A percentile compares a stretch with the other conserved stretches of the same genome.
phyloP scores from a whole-genome alignment of 805 yeast species.

The Metschnikowia cerradonensis region DNA sequence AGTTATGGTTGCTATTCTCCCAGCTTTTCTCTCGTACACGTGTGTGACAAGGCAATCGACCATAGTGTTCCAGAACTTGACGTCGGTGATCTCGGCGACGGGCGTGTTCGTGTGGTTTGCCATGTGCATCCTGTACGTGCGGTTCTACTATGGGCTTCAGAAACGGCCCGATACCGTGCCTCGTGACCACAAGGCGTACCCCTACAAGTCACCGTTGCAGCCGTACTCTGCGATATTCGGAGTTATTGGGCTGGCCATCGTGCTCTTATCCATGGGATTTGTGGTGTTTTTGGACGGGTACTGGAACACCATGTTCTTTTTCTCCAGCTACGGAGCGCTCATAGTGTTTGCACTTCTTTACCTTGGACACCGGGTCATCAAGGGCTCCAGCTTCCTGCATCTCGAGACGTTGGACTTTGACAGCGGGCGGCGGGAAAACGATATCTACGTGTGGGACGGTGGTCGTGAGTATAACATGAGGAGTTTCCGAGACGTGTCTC shows the following conservation, averaged over 20 bases:
- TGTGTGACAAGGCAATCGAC: constrained; percentile 57
- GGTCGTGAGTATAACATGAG: constrained; percentile 43
- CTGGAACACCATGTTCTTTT: constrained; percentile 61
- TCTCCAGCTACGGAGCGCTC: constrained; percentile 62
- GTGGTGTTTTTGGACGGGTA: constrained; percentile 52
- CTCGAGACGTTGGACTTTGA: constrained; percentile 77
- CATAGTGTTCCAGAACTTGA: constrained; percentile 59
- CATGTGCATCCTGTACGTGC: constrained; percentile 58
- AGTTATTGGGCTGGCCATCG: constrained; percentile 46
- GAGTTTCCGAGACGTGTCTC: constrained; percentile 30
- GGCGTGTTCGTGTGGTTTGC: constrained; percentile 80
- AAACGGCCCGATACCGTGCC: constrained; percentile 60
- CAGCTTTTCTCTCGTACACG: constrained; percentile 59
- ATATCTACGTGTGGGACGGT: constrained; percentile 77
- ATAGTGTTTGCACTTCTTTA: constrained; percentile 50
- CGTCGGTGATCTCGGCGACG: constrained; percentile 66
- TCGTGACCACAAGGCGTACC: constrained; percentile 60
- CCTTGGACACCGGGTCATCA: constrained; percentile 51
- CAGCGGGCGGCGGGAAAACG: constrained; percentile 80
- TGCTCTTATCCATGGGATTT: constrained; percentile 58
- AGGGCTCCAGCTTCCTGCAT: constrained; percentile 62
- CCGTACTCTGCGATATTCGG: constrained; percentile 68
- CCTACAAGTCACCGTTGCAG: constrained; percentile 66
- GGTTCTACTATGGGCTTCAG: constrained; percentile 61
- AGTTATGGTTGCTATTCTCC: constrained; percentile 57